Evolutionary conservation across 768 basidiomycete species (phyloP), one percentile per base, ranked within the genome.

Genomic region (Lentinula boryana): DNA sequence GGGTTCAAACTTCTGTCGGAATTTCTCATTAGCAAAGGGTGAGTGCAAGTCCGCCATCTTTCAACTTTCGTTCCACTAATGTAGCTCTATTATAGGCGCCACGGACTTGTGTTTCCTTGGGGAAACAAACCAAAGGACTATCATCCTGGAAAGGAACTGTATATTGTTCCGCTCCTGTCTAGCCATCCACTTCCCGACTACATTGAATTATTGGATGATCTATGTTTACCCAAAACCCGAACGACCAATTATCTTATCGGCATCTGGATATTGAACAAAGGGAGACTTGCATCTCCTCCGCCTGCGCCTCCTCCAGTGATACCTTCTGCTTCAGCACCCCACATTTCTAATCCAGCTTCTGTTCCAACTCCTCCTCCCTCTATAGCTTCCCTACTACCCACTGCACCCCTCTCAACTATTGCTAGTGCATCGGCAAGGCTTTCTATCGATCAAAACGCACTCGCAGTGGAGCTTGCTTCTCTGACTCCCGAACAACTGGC

Each of bases 81-180:
- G 3, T 10, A 10, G 31, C 8, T 18, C 0, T 49, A 13, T 63
- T 71, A 12, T 69, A 94, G 92, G 56, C 92, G 92, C 21, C 91
- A 94, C 69, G 92, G 89, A 9, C 80, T 94, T 21, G 83, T 93
- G 18, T 93, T 93, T 64, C 92, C 92, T 8, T 94, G 92, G 92
- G 89, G 91, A 1, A 77, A 77, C 51, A 81, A 84, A 43, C 86
- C 89, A 8, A 86, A 88, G 64, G 87, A 92, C 10, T 74, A 83
- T 67, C 79, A 84, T 60, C 88, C 89, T 43, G 93, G 93, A 36
- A 88, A 89, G 60, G 94, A 96, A 69, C 74, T 95, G 38, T 96
- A 96, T 67, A 82, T 95, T 65, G 81, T 95, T 16, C 94, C 94
- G 1, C 73, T 96, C 15, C 75, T 80, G 21, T 78, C 88, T 23